Evolutionary conservation across 1,284 basidiomycete species (phyloP), one percentile per base, ranked within the genome.

Genomic region (Cystobasidium sp.): DNA sequence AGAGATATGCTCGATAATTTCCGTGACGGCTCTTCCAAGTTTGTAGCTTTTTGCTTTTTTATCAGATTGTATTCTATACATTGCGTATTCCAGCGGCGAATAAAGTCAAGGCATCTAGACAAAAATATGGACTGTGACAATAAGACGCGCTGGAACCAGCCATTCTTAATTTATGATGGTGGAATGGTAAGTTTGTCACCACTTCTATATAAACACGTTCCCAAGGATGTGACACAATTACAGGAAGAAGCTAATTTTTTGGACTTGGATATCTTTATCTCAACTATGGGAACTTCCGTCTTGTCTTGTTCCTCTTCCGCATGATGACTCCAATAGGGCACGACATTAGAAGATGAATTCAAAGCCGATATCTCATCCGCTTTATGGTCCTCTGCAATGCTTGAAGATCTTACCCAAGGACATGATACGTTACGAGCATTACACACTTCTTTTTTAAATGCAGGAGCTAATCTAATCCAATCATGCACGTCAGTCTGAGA

Each of bases 321-420:
- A n/a, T n/a, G n/a, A n/a, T n/a, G n/a, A n/a, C n/a, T n/a, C n/a
- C n/a, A n/a, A n/a, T n/a, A 71, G 69, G 69, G 69, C n/a, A 73
- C 71, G 22, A 73, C 71, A 20, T 53, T 73, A 41, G 71, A 73
- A 67, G 71, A 73, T 43, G 52, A 65, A 14, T 67, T 73, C 41
- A 24, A 47, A 7, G 71, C 71, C 18, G 64, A 67, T 46, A 66
- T 67, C 31, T 65, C 62, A 20, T 53, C 41, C 47, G 31, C 62
- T 47, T 44, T 73, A 46, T 73, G 71, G 71, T 73, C 71, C 5
- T 66, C 62, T 46, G 18, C 39, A 1, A 39, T 73, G 24, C 43
- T 73, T 12, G 41, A 53, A 43, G 55, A 65, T 56, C 20, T 39
- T 20, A 14, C 5, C 14, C 46, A 73, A 31, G 71, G 71, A 31